Evolutionary conservation across 2,329 filamentous ascomycete species (phyloP).

Genomic region (Cladorrhinum sp.): DNA sequence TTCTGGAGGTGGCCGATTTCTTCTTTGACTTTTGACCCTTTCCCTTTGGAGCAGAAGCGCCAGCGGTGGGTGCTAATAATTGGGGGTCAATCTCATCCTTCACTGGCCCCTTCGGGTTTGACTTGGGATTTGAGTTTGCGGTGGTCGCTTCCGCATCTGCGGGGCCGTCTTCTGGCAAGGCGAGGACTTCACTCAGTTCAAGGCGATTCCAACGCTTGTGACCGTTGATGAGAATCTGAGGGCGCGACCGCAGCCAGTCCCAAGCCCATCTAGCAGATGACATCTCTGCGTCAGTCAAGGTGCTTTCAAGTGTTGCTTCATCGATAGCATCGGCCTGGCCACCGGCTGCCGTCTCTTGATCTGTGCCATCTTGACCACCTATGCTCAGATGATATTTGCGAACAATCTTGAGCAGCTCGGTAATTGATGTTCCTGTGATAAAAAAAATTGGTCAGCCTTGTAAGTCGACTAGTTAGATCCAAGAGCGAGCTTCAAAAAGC

Average conservation of each 20-base stretch:
- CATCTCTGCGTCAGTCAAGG: conserved; percentile 31
- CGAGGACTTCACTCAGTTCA: conserved; percentile 40
- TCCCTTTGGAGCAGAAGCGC: background rate
- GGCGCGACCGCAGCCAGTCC: conserved; percentile 39
- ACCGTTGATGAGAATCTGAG: conserved; percentile 40
- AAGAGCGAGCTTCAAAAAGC: conserved; percentile 1
- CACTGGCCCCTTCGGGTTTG: background rate
- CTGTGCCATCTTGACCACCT: conserved; percentile 13
- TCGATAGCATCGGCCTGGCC: conserved; percentile 10
- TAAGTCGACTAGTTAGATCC: background rate
- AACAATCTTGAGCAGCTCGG: conserved; percentile 26
- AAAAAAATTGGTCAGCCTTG: conserved; percentile 16
- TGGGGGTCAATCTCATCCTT: background rate
- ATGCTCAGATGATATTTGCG: conserved; percentile 25
- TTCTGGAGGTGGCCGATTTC: conserved; percentile 24
- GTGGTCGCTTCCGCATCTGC: conserved; percentile 2
- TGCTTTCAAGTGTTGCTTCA: conserved; percentile 15
- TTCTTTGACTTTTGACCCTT: conserved; percentile 19
- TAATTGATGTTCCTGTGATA: conserved; percentile 23
- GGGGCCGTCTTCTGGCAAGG: conserved; percentile 33
- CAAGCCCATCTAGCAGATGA: conserved; percentile 41
- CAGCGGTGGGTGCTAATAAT: background rate
- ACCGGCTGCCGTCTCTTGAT: conserved; percentile 3
- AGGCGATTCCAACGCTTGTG: conserved; percentile 37
- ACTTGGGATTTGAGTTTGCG: background rate